These are phyloP conservation scores for Plasmodium fragile DNA, from an alignment of 169 alveolate genomes.

Conservation along the genomic window DNA sequence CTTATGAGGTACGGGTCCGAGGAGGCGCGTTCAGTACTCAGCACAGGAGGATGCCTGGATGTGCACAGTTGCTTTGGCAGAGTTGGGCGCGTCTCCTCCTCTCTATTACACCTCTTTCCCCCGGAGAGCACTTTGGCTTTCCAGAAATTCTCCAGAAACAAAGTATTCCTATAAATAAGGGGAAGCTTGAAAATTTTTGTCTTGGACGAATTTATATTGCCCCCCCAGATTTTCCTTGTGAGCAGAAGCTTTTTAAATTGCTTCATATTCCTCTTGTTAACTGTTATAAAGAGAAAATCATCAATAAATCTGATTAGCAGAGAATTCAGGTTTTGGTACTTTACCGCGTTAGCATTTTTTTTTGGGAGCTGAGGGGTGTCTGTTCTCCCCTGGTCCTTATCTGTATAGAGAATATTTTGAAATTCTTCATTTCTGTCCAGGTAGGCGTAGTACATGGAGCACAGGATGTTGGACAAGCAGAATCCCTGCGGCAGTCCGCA, in stretches of 20 bases:
- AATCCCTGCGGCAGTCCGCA: constrained; percentile 75
- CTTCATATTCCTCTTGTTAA: constrained; percentile 53
- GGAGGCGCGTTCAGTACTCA: neutral
- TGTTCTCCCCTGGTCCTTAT: neutral
- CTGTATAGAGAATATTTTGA: constrained; percentile 57
- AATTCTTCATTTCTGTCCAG: constrained; percentile 72
- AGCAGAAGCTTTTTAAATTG: constrained; percentile 42
- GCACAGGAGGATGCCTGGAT: neutral
- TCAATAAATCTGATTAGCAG: constrained; percentile 57
- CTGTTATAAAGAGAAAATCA: constrained; percentile 64
- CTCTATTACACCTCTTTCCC: neutral
- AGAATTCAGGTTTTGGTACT: constrained; percentile 28
- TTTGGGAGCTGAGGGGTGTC: neutral
- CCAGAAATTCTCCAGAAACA: constrained; percentile 8
- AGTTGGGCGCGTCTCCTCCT: neutral
- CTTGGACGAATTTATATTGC: constrained; percentile 55
- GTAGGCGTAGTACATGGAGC: constrained; percentile 69
- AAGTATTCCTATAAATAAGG: constrained; percentile 30
- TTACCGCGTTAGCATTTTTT: neutral
- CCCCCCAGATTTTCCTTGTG: constrained; percentile 73
- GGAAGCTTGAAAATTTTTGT: constrained; percentile 71
- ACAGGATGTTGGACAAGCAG: constrained; percentile 58
- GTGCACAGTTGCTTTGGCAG: neutral
- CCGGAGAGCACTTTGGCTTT: neutral
- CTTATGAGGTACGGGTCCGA: neutral